Evolutionary conservation across 2,329 filamentous ascomycete genomes (phyloP), one percentile per base, ranked within the genome.

Genomic region (Alternaria metachromatica): DNA sequence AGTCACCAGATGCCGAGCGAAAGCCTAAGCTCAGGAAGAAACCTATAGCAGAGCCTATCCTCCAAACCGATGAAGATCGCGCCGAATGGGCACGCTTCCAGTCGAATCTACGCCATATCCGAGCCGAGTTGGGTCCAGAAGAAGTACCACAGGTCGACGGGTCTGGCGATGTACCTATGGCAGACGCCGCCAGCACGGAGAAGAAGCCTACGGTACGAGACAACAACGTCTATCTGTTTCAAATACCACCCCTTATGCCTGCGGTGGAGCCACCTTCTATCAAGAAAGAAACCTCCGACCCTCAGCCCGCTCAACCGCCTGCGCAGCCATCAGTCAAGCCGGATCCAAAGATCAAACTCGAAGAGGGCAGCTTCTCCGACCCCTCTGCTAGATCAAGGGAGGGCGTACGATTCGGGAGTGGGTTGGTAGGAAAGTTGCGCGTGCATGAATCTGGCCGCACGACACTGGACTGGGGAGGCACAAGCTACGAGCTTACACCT

Each of bases 221-320:
- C 37, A 85, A 88, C 58, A 84, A 86, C 61, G 82, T 88, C 57
- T 90, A 90, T 74, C 82, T 90, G 55, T 87, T 90, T 75, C 88
- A 90, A 75, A 86, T 90, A 70, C 88, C 88, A 12, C 87, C 88
- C 0, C 82, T 88, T 62, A 85, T 89, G 5, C 88, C 88, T 6
- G 85, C 86, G 62, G 83, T 90, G 23, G 69, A 81, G 37, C 72
- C 83, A 10, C 79, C 83, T 2, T 72, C 71, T 13, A 68, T 77
- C 56, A 78, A 79, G 56, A 71, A 76, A 25, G 76, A 80, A 45
- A 58, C 68, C 2, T 68, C 64, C 15, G 73, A 72, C 25, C 25
- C 44, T 4, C 57, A 55, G 7, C 26, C 55, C 8, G 60, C 74
- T 6, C 63, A 66, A 33, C 58, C 63, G 11, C 45, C 71, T 62